These are phyloP conservation scores for Lentinus tigrinus DNA, from an alignment of 768 basidiomycete species.

Conservation along the genomic window DNA sequence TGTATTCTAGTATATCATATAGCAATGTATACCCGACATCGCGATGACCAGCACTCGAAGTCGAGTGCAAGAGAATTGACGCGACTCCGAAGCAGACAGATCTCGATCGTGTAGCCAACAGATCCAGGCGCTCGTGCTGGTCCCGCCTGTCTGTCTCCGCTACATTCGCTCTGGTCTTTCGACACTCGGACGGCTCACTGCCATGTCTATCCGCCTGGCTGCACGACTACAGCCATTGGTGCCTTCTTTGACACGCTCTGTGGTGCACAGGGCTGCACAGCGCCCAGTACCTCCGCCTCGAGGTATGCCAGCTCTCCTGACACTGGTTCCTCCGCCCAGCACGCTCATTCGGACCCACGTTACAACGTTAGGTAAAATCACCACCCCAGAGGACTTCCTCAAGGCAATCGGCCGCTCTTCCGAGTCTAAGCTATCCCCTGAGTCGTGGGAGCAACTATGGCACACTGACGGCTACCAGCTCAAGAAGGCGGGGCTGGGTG, in stretches of 20 bases:
- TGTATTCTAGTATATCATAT: neutral
- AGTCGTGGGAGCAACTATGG: slow-evolving; percentile 78
- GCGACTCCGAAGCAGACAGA: neutral
- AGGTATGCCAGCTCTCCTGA: slow-evolving; percentile 28
- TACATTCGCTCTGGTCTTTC: neutral
- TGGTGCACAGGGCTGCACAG: slow-evolving; percentile 34
- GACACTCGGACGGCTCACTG: neutral
- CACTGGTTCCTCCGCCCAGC: neutral
- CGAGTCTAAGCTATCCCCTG: slow-evolving; percentile 61
- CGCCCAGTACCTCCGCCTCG: slow-evolving; percentile 37
- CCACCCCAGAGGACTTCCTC: slow-evolving; percentile 63
- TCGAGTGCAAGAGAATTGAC: neutral
- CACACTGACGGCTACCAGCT: slow-evolving; percentile 52
- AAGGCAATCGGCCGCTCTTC: slow-evolving; percentile 69
- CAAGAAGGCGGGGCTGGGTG: slow-evolving; percentile 62
- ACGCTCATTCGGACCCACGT: neutral
- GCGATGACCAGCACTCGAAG: neutral
- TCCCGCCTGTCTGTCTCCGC: neutral
- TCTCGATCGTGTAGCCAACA: neutral
- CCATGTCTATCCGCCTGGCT: slow-evolving; percentile 20
- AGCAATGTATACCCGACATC: neutral
- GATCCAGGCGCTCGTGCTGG: neutral
- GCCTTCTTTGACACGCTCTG: slow-evolving; percentile 22
- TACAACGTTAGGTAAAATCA: slow-evolving; percentile 42
- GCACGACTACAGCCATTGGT: slow-evolving; percentile 10